Evolutionary conservation across 768 basidiomycete genomes (phyloP), one percentile per base, ranked within the genome.

Genomic region (Suillus luteus): DNA sequence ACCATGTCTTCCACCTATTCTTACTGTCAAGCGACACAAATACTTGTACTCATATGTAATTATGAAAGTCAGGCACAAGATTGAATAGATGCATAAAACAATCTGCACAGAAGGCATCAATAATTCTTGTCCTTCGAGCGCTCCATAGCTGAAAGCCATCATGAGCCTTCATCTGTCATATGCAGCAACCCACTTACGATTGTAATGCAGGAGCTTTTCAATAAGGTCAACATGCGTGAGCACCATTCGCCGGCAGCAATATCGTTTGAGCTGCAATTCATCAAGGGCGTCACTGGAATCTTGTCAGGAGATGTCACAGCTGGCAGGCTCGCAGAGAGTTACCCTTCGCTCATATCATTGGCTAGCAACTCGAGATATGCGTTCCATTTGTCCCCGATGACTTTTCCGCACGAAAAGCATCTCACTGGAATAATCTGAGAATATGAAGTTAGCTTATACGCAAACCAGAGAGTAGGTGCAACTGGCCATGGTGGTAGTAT

Each of bases 161-260:
- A 52, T 59, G 52, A 35, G 61, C 40, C 4, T 55, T 17, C 1
- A 7, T 27, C 57, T 22, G 49, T 61, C 33, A 14, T 49, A 60
- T 49, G 63, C 19, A 81, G 91, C 69, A 59, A 61, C 27, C 49
- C 52, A 71, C 75, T 62, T 60, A 97, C 95, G 95, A 76, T 96
- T 96, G 76, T 96, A 99, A 71, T 96, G 94, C 27, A 99, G 81
- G 19, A 98, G 83, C 77, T 98, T 98, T 79, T 98, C 96, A 69
- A 98, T 98, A 66, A 98, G 83, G 78, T 98, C 96, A 62, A 98
- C 96, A 75, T 99, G 96, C 0, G 96, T 98, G 61, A 98, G 80
- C 6, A 99, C 93, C 96, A 98, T 99, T 55, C 96, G 86, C 54
- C 96, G 84, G 77, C 96, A 98, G 78, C 96, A 99, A 72, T 99